Conservation (phyloP, 768 basidiomycete species). For the Nevesoporus exiguus region DNA sequence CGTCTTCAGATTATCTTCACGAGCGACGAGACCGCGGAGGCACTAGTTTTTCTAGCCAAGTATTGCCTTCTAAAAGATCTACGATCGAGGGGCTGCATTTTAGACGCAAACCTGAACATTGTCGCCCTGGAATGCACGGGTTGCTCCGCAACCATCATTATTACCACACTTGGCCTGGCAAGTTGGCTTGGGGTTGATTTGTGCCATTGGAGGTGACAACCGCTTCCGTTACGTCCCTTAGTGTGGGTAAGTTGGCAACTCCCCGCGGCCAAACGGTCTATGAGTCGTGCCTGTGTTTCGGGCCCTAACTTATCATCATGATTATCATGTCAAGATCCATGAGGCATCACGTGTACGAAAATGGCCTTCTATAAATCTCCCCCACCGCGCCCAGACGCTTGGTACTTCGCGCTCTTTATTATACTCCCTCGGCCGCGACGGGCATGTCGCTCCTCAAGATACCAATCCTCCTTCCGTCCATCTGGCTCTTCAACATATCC, state of each 20-base stretch:
- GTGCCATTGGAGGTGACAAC: background rate
- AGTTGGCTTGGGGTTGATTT: background rate
- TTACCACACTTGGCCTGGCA: too few species aligned
- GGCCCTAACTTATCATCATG: background rate
- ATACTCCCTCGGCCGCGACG: background rate
- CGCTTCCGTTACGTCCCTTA: background rate
- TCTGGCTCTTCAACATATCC: constrained; percentile 28
- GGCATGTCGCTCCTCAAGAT: constrained; percentile 23
- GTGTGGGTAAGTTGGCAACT: background rate
- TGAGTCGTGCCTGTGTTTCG: constrained; percentile 1
- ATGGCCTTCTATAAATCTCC: constrained; percentile 10
- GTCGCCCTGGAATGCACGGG: too few species aligned
- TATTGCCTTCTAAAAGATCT: too few species aligned
- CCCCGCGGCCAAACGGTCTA: background rate
- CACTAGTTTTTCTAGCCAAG: too few species aligned
- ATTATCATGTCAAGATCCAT: background rate
- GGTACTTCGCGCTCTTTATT: background rate
- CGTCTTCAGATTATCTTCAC: too few species aligned
- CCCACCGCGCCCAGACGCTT: background rate
- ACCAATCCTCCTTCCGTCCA: constrained; percentile 23
- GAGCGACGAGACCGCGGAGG: too few species aligned
- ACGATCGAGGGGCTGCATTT: too few species aligned
- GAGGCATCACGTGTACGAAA: constrained; percentile 17
- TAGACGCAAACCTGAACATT: too few species aligned
- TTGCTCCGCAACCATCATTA: too few species aligned